Percentiles rank a stretch among this genome's conserved stretches.
phyloP scores from a whole-genome alignment of 257 asterid species.

The Salvia hispanica region DNA sequence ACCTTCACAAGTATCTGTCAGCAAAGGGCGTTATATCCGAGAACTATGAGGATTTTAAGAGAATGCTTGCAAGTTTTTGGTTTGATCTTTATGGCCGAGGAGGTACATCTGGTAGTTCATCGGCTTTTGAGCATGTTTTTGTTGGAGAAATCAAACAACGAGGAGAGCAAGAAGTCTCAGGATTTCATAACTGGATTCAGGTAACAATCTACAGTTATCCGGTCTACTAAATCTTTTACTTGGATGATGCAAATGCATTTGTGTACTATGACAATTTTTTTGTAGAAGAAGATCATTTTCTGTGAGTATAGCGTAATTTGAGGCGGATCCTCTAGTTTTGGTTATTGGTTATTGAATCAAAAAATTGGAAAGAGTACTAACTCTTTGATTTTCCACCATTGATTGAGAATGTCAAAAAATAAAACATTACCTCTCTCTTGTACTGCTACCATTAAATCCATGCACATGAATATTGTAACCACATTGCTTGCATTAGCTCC shows the following conservation, averaged over 20 bases:
- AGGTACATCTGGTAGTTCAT: conserved; percentile 79
- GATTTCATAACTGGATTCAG: conserved; percentile 99
- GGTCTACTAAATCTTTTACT: conserved; percentile 2
- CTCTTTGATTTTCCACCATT: not conserved
- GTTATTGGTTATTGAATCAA: not conserved
- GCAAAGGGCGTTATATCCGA: conserved; percentile 57
- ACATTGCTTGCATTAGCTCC: not conserved
- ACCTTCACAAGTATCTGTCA: conserved; percentile 71
- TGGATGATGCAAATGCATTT: not conserved
- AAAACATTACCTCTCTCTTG: not conserved
- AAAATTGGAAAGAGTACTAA: not conserved
- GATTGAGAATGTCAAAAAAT: conserved; percentile 6
- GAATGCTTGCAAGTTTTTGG: conserved; percentile 70
- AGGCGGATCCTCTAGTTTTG: not conserved
- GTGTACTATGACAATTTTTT: not conserved
- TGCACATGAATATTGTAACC: not conserved
- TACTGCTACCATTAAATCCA: conserved; percentile 13
- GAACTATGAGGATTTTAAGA: conserved; percentile 63
- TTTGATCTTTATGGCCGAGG: conserved; percentile 88
- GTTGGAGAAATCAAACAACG: conserved; percentile 91
- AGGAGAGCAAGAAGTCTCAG: conserved; percentile 80
- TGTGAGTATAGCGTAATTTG: not conserved
- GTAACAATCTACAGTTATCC: conserved; percentile 39
- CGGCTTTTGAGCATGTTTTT: conserved; percentile 98
- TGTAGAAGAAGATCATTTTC: conserved; percentile 13